A percentile compares a stretch with the other conserved stretches of the same genome.
These are phyloP conservation scores for Beta vulgaris DNA, from an alignment of 148 eudicot species.

Conservation along the genomic window DNA sequence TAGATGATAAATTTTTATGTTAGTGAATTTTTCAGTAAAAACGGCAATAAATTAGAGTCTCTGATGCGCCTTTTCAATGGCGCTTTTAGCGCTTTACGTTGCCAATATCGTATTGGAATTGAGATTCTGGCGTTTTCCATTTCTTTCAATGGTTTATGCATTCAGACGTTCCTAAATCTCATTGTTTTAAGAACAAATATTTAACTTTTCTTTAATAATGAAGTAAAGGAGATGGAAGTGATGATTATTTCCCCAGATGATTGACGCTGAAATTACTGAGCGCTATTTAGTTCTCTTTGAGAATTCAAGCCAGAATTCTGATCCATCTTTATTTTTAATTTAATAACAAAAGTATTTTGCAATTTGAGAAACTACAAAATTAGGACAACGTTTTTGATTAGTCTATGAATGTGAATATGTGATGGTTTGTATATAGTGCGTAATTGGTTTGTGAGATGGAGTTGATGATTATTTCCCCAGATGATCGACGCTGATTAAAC, in stretches of 20 bases:
- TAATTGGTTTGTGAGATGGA: constrained; percentile 22
- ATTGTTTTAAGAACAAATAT: not conserved
- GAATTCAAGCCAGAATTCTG: too few relatives aligned
- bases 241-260: too few relatives aligned
- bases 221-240: too few relatives aligned
- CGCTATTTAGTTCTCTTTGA: too few relatives aligned
- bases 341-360: too few relatives aligned
- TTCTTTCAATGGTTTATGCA: constrained; percentile 23
- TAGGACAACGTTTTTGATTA: too few relatives aligned
- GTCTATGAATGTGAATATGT: too few relatives aligned
- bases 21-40: not conserved
- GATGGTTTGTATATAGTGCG: too few relatives aligned
- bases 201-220: too few relatives aligned
- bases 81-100: constrained; percentile 43
- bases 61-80: constrained; percentile 36
- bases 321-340: too few relatives aligned
- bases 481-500: constrained; percentile 32
- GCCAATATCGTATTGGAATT: constrained; percentile 31
- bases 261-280: too few relatives aligned
- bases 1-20: not conserved
- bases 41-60: constrained; percentile 52
- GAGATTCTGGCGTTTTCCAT: constrained; percentile 38
- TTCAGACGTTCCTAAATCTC: constrained; percentile 35
- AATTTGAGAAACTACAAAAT: too few relatives aligned
- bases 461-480: constrained; percentile 35